phyloP scores from a whole-genome alignment of 2,329 filamentous ascomycete genomes.

The Ophiosphaerella herpotricha region DNA sequence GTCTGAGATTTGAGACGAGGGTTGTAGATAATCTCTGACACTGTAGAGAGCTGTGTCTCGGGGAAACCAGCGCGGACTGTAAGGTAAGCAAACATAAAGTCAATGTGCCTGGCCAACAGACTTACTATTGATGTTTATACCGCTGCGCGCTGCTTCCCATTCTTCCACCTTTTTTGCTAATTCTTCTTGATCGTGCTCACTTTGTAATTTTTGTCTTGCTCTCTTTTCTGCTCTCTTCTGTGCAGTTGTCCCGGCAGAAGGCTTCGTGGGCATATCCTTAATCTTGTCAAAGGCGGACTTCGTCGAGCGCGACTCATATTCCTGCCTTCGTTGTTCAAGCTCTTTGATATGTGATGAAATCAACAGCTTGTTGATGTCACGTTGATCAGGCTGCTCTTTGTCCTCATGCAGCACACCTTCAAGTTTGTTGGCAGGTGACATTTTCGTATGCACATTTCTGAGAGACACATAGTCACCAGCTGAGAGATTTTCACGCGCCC shows the following conservation, averaged over 20 bases:
- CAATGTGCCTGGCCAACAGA: not conserved
- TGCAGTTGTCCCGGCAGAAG: constrained; percentile 21
- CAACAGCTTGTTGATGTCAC: constrained; percentile 57
- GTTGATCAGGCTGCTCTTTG: constrained; percentile 52
- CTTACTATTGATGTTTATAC: constrained; percentile 51
- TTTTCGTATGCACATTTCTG: constrained; percentile 73
- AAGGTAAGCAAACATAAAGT: constrained; percentile 7
- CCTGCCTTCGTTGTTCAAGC: constrained; percentile 62
- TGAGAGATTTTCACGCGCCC: constrained; percentile 60
- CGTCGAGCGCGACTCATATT: constrained; percentile 56
- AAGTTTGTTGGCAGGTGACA: constrained; percentile 56
- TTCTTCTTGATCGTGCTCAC: constrained; percentile 42
- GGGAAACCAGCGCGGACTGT: constrained; percentile 55
- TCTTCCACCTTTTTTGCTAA: constrained; percentile 26
- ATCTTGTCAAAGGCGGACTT: constrained; percentile 17
- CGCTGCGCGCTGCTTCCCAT: constrained; percentile 16
- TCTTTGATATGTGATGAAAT: constrained; percentile 13
- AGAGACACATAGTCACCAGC: constrained; percentile 68
- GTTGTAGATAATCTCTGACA: constrained; percentile 55
- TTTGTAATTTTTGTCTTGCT: constrained; percentile 24
- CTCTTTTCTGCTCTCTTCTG: constrained; percentile 46
- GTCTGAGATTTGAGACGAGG: constrained; percentile 46
- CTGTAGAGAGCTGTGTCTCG: constrained; percentile 36
- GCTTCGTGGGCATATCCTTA: constrained; percentile 23
- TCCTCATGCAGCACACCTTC: constrained; percentile 76